Conservation (phyloP, 2,329 filamentous ascomycete genomes). For the Colletotrichum trifolii region DNA sequence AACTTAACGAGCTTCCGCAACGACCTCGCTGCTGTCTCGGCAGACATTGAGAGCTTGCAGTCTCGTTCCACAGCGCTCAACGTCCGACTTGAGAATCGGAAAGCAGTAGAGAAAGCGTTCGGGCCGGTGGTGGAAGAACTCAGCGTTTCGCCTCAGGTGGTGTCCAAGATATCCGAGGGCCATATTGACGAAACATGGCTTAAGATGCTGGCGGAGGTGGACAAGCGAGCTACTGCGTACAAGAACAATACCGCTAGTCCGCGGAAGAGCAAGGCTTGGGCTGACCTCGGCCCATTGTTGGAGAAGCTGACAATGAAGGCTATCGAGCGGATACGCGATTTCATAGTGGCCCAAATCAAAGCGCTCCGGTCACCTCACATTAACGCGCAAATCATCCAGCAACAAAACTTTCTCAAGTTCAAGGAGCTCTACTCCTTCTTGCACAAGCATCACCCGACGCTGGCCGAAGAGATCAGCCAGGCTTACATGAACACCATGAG, state of each 20-base stretch:
- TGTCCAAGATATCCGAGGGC: slow-evolving; percentile 88
- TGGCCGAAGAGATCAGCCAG: slow-evolving; percentile 89
- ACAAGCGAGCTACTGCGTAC: slow-evolving; percentile 78
- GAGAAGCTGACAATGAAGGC: slow-evolving; percentile 87
- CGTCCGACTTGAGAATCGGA: slow-evolving; percentile 87
- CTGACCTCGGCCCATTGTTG: slow-evolving; percentile 86
- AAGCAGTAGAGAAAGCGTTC: slow-evolving; percentile 86
- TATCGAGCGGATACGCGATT: slow-evolving; percentile 90
- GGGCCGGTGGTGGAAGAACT: slow-evolving; percentile 92
- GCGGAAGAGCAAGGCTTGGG: slow-evolving; percentile 77
- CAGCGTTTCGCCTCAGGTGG: slow-evolving; percentile 84
- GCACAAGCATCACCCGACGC: slow-evolving; percentile 80
- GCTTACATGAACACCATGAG: slow-evolving; percentile 99
- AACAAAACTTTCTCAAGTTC: slow-evolving; percentile 88
- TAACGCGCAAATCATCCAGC: slow-evolving; percentile 96
- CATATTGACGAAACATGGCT: slow-evolving; percentile 92
- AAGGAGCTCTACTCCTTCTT: slow-evolving; percentile 91
- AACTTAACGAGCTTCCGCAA: slow-evolving; percentile 94
- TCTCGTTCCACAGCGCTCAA: slow-evolving; percentile 86
- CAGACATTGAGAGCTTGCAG: slow-evolving; percentile 94
- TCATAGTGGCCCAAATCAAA: slow-evolving; percentile 94
- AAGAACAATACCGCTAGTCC: slow-evolving; percentile 73
- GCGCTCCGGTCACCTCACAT: slow-evolving; percentile 93
- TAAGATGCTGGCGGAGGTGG: slow-evolving; percentile 83
- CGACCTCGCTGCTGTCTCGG: slow-evolving; percentile 90